phyloP scores from a whole-genome alignment of 2,329 filamentous ascomycete species.

The Cercospora nicotianae region DNA sequence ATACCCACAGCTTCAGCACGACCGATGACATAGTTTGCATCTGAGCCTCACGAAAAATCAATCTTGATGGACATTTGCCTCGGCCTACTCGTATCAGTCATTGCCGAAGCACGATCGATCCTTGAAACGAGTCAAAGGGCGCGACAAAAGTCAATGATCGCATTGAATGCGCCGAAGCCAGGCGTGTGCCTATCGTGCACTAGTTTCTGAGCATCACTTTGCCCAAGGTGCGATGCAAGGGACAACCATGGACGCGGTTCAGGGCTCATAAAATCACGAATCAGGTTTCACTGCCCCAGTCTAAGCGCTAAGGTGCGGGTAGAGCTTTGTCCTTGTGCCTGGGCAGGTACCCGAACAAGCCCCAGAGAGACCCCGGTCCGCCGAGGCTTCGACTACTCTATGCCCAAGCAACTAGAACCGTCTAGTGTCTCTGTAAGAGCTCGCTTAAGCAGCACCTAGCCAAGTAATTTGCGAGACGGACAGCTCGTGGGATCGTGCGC shows the following conservation, averaged over 20 bases:
- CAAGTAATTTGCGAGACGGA: neutral
- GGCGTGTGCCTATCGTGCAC: neutral
- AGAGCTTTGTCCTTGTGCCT: neutral
- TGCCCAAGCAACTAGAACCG: neutral
- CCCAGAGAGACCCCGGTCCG: neutral
- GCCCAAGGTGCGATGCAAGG: neutral
- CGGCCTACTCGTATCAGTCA: neutral
- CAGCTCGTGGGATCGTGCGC: neutral
- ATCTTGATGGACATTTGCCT: neutral
- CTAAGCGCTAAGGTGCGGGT: neutral
- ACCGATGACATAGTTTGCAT: neutral
- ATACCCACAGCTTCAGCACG: neutral
- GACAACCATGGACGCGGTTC: slow-evolving; percentile 1
- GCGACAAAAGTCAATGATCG: neutral
- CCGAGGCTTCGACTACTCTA: neutral
- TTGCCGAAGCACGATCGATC: neutral
- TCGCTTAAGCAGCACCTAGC: neutral
- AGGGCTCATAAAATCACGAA: neutral
- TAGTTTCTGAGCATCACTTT: neutral
- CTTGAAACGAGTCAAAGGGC: neutral
- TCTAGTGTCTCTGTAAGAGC: neutral
- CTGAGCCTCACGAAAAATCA: neutral
- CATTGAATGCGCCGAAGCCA: neutral
- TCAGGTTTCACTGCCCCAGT: neutral
- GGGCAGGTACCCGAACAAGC: neutral